Evolutionary conservation across 805 yeast species (phyloP), one percentile per base, ranked within the genome.

Genomic region (Candida awuae): DNA sequence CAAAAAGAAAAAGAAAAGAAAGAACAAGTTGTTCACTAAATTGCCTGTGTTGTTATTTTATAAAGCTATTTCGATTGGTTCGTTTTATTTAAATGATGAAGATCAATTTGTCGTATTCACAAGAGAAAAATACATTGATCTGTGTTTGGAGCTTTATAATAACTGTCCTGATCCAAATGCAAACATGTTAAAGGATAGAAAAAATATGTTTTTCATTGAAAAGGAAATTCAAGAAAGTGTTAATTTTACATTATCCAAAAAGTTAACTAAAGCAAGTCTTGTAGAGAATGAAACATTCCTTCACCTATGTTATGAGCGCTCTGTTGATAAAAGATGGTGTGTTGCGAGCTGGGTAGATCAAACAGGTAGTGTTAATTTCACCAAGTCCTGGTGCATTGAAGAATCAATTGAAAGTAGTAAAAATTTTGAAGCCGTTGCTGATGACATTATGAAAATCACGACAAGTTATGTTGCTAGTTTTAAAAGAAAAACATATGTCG

Each of bases 271-370:
- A 2, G 51, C 61, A 14, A 54, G 57, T 21, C 53, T 77, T 7
- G 56, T 71, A 32, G 63, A 69, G n/a, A 83, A 81, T 43, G 95
- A 87, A 51, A 67, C 84, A 1, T 84, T 77, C 49, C 65, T 90
- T 17, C 97, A 92, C 54, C 67, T 92, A 9, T 86, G 95, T 1
- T 90, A 88, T 51, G 85, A 86, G 22, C 59, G 94, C 37, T 81
- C 95, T 0, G 66, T 73, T 4, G 95, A 88, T 56, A 77, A 77
- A 44, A 76, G 75, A 39, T 90, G 96, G 95, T 68, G 86, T 32
- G 75, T 79, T 17, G 94, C 85, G 0, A 80, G 94, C 1, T 86
- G 97, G 94, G 70, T 92, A 0, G 95, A 90, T 52, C 90, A 88
- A 35, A 32, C 34, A 13, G 95, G 95, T 0, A 65, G 67, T 4